Evolutionary conservation across 768 basidiomycete species (phyloP).

Genomic region (Exsudoporus frostii): DNA sequence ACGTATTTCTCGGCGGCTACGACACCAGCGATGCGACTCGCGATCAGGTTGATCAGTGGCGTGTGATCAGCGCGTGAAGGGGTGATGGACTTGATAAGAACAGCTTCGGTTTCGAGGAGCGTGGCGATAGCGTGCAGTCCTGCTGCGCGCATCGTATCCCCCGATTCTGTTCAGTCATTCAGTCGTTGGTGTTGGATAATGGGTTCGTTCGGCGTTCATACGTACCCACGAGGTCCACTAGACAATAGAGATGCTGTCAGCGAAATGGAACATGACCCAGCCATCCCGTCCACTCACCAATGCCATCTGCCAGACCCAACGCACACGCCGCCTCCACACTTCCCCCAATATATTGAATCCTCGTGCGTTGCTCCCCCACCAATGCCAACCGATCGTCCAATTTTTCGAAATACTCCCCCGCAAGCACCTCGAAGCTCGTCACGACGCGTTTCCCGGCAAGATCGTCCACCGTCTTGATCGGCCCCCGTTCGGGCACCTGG

Average conservation of each 20-base stretch:
- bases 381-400: conserved; percentile 56
- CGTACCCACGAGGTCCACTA: conserved; percentile 89
- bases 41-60: conserved; percentile 73
- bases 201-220: conserved; percentile 35
- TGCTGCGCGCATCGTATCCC: conserved; percentile 98
- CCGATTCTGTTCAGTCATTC: conserved; percentile 67
- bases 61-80: conserved; percentile 61
- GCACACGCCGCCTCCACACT: conserved; percentile 98
- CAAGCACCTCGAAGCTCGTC: conserved; percentile 91
- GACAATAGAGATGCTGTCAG: not conserved
- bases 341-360: conserved; percentile 94
- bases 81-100: conserved; percentile 79
- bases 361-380: conserved; percentile 59
- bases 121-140: conserved; percentile 93
- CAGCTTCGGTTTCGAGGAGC: conserved; percentile 81
- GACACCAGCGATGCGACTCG: conserved; percentile 87
- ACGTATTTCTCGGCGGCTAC: conserved; percentile 85
- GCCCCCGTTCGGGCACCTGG: conserved; percentile 79
- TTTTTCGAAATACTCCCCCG: conserved; percentile 69
- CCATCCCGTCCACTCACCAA: conserved; percentile 53
- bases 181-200: not conserved
- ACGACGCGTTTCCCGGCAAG: conserved; percentile 91
- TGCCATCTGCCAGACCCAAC: conserved; percentile 93
- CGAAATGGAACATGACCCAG: not conserved
- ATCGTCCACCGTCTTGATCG: conserved; percentile 69